Conservation (phyloP, 495 filamentous ascomycete genomes). For the Lasiosphaeris hirsuta region DNA sequence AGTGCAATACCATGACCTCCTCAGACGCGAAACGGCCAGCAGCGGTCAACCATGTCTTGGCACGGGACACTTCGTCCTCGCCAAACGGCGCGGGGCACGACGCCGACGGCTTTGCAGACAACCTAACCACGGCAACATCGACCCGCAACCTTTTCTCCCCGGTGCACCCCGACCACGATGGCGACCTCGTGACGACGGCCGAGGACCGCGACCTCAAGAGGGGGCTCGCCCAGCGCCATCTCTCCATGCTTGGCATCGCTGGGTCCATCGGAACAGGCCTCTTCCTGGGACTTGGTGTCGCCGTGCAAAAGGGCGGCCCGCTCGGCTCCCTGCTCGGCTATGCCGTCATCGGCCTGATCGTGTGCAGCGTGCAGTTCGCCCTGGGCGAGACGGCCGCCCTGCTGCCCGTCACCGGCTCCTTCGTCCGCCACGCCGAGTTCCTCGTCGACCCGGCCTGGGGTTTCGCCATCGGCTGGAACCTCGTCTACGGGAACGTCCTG, state of each 20-base stretch:
- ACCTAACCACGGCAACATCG: background rate
- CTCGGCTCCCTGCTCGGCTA: conserved; percentile 53
- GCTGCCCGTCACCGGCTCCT: conserved; percentile 56
- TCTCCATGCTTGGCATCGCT: conserved; percentile 48
- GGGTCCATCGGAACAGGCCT: conserved; percentile 55
- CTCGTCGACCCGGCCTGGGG: conserved; percentile 75
- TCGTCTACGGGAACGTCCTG: conserved; percentile 48
- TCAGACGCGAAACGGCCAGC: too few relatives aligned
- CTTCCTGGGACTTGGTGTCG: conserved; percentile 48
- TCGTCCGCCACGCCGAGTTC: conserved; percentile 65
- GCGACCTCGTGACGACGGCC: conserved; percentile 28
- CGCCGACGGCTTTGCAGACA: background rate
- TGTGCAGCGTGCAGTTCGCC: conserved; percentile 51
- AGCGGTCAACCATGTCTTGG: too few relatives aligned
- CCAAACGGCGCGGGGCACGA: background rate
- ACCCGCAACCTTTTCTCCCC: background rate
- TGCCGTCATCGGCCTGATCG: conserved; percentile 48
- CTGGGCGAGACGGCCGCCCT: conserved; percentile 62
- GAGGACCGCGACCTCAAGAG: conserved; percentile 40
- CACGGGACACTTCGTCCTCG: too few relatives aligned
- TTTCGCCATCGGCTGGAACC: conserved; percentile 69
- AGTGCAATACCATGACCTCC: too few relatives aligned
- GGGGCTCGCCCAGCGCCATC: conserved; percentile 43
- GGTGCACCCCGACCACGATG: conserved; percentile 12
- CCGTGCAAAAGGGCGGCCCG: conserved; percentile 46